Evolutionary conservation across 306 rosid species (phyloP), one percentile per base, ranked within the genome.

Genomic region (Leucaena leucocephala): DNA sequence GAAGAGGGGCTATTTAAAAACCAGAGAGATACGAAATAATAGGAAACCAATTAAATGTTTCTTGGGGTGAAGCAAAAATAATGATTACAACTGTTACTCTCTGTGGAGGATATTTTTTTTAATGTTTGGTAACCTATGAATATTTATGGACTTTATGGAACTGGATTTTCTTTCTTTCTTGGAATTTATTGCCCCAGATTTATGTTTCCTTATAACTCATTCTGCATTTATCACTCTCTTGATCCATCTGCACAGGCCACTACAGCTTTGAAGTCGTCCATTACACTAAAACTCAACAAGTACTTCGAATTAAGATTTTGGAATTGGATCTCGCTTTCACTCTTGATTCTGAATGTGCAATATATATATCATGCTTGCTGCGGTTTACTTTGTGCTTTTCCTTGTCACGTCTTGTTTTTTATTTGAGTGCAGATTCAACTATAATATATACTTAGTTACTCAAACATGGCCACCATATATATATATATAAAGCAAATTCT

Each of bases 1-100:
- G 52, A n/a, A 39, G 50, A 42, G 50, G 72, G 72, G 46, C 6
- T 42, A 68, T 68, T 68, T 68, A 68, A 42, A 22, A 16, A 8
- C 2, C 11, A 36, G 22, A 3, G 21, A 38, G 3, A 62, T 12
- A 33, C 42, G 15, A 12, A 43, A 43, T 43, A 62, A 33, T n/a
- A 33, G 68, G 68, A 34, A 34, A 62, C 0, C 5, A 12, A 17
- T 12, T 62, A 3, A 62, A 27, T 59, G 66, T 22, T 62, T 34
- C 68, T 4, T 34, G 3, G 39, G 17, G 19, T 14, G 44, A 36
- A 36, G 45, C 69, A 34, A 65, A 65, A 38, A 12, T 38, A 7
- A 39, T 38, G 0, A 35, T 63, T 16, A 14, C n/a, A 34, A 35
- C 68, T 35, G 40, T 63, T 13, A 63, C 68, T 19, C 68, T 14